These are phyloP conservation scores for Porogramme epimiltina DNA, from an alignment of 1,284 basidiomycete species.

Conservation along the genomic window DNA sequence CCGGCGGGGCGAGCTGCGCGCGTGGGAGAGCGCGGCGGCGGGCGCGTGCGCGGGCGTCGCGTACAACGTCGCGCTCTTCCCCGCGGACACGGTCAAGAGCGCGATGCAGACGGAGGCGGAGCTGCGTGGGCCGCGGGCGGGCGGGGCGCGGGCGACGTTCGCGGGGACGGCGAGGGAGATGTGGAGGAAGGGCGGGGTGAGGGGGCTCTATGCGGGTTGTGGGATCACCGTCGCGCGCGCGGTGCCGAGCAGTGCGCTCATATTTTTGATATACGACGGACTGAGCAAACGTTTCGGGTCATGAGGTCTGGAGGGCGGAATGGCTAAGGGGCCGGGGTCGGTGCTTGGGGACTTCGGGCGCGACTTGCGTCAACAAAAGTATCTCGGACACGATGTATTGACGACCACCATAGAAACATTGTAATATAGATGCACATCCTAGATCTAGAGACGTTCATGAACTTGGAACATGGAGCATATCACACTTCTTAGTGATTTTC, in stretches of 20 bases:
- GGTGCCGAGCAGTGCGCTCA: constrained; percentile 88
- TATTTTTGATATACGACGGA: constrained; percentile 90
- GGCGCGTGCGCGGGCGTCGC: constrained; percentile 88
- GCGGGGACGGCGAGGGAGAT: constrained; percentile 73
- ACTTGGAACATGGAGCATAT: too few species aligned
- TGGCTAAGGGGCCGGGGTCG: not conserved
- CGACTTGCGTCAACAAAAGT: not conserved
- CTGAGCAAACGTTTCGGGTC: constrained; percentile 58
- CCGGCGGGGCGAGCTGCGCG: constrained; percentile 46
- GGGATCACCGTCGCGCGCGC: constrained; percentile 89
- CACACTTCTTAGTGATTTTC: too few species aligned
- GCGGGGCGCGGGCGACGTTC: constrained; percentile 56
- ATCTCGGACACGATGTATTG: not conserved
- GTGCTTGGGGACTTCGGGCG: not conserved
- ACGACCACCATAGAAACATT: not conserved
- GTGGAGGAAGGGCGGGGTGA: constrained; percentile 77
- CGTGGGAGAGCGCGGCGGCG: constrained; percentile 83
- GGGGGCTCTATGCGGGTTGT: constrained; percentile 93
- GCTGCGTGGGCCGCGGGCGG: constrained; percentile 54
- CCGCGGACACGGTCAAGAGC: constrained; percentile 94
- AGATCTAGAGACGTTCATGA: not conserved
- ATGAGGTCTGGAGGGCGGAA: constrained; percentile 12
- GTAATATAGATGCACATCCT: constrained; percentile 2
- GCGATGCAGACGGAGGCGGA: constrained; percentile 95
- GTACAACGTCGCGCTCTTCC: constrained; percentile 88